Evolutionary conservation across 2,329 filamentous ascomycete genomes (phyloP).

Genomic region (Alternaria sp.): DNA sequence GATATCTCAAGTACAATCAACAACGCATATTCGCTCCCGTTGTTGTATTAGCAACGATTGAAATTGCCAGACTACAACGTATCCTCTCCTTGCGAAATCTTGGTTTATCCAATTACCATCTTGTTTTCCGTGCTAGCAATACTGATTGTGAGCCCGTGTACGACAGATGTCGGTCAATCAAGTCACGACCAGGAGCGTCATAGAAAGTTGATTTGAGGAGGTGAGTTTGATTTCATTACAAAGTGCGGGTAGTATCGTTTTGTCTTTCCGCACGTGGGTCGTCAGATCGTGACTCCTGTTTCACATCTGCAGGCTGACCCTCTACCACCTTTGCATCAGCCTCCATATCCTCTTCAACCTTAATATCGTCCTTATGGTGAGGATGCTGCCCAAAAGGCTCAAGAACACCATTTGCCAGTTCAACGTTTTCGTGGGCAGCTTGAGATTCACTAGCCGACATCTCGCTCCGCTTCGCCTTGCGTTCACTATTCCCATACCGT

Average conservation of each 20-base stretch:
- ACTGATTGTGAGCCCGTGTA: background rate
- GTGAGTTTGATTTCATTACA: background rate
- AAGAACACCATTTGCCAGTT: background rate
- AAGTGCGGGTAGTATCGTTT: background rate
- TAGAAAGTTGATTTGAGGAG: background rate
- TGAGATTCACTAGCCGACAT: background rate
- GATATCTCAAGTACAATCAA: background rate
- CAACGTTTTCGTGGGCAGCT: background rate
- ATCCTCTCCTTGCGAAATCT: slow-evolving; percentile 1
- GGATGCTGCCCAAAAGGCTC: background rate
- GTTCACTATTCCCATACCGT: slow-evolving; percentile 23
- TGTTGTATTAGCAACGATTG: background rate
- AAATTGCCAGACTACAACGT: background rate
- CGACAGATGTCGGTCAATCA: background rate
- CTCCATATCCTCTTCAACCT: background rate
- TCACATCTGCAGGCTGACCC: background rate
- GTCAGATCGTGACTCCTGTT: background rate
- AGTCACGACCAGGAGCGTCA: background rate
- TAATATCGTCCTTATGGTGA: background rate
- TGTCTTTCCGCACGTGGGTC: background rate
- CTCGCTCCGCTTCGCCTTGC: slow-evolving; percentile 18
- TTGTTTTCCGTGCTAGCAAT: background rate
- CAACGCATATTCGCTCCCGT: background rate
- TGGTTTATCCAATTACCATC: background rate
- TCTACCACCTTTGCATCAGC: background rate